A percentile compares a stretch with the other conserved stretches of the same genome.
Evolutionary conservation across 2,329 filamentous ascomycete genomes (phyloP).

Genomic region (Stachybotrys chlorohalonatus): DNA sequence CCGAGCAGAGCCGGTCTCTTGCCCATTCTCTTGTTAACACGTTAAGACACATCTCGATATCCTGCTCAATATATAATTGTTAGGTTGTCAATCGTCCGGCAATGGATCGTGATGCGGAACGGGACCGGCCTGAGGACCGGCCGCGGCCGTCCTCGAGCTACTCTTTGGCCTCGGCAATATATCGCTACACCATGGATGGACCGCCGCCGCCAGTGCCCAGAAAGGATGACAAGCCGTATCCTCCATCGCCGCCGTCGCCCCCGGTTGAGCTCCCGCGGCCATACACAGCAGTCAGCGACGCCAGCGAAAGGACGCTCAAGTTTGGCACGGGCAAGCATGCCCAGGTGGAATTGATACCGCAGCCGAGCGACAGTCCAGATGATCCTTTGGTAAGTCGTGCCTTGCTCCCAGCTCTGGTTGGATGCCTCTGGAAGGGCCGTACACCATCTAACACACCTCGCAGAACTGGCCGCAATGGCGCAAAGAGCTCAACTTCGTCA

Average conservation of each 20-base stretch:
- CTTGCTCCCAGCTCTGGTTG: not conserved
- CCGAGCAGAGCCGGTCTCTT: not conserved
- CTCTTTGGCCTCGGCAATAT: not conserved
- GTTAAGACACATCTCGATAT: too few species aligned
- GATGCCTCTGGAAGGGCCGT: not conserved
- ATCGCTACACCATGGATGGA: not conserved
- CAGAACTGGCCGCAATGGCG: conserved; percentile 49
- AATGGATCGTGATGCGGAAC: not conserved
- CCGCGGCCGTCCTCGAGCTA: not conserved
- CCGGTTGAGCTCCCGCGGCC: conserved; percentile 1
- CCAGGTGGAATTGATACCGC: conserved; percentile 39
- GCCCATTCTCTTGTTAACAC: not conserved
- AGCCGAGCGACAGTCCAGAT: conserved; percentile 43
- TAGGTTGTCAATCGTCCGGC: too few species aligned
- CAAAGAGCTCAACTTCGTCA: conserved; percentile 37
- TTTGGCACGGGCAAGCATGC: conserved; percentile 35
- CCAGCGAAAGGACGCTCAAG: conserved; percentile 28
- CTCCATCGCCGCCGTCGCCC: not conserved
- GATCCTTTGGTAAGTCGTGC: conserved; percentile 40
- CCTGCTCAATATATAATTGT: too few species aligned
- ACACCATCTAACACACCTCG: not conserved
- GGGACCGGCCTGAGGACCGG: not conserved
- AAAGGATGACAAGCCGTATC: conserved; percentile 2
- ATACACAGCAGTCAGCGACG: conserved; percentile 7
- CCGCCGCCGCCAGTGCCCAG: not conserved